phyloP scores from a whole-genome alignment of 768 basidiomycete genomes.

The Paxillus rubicundulus region DNA sequence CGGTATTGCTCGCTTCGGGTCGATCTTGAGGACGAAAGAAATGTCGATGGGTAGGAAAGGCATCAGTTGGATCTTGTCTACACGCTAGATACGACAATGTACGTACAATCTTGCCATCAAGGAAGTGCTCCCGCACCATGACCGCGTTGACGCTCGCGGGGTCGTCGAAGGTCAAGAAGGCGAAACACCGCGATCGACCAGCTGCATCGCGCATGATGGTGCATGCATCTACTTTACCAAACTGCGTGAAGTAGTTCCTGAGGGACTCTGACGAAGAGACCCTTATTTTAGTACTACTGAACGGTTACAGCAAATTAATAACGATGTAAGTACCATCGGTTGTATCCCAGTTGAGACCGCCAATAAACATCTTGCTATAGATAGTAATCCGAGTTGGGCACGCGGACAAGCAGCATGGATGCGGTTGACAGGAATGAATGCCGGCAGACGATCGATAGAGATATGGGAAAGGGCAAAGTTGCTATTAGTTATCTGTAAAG shows the following conservation, averaged over 20 bases:
- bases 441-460: constrained; percentile 22
- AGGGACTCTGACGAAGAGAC: constrained; percentile 55
- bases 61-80: constrained; percentile 19
- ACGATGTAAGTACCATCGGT: constrained; percentile 81
- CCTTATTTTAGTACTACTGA: constrained; percentile 45
- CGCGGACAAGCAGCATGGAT: constrained; percentile 18
- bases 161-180: constrained; percentile 94
- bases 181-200: constrained; percentile 95
- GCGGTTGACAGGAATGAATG: constrained; percentile 24
- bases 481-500: constrained; percentile 80
- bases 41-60: background rate
- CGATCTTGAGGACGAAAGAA: constrained; percentile 64
- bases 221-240: constrained; percentile 95
- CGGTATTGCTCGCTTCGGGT: constrained; percentile 98
- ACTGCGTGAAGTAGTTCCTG: constrained; percentile 89
- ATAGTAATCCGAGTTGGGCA: constrained; percentile 26
- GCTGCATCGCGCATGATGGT: constrained; percentile 98
- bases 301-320: constrained; percentile 35
- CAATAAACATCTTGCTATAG: constrained; percentile 99
- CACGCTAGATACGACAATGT: constrained; percentile 24
- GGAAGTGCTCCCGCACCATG: constrained; percentile 90
- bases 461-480: constrained; percentile 47
- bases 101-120: constrained; percentile 96
- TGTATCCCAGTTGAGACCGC: constrained; percentile 99
- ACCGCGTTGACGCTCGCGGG: constrained; percentile 92